Conservation (phyloP, 768 basidiomycete species). For the Tulasnella sp. region DNA sequence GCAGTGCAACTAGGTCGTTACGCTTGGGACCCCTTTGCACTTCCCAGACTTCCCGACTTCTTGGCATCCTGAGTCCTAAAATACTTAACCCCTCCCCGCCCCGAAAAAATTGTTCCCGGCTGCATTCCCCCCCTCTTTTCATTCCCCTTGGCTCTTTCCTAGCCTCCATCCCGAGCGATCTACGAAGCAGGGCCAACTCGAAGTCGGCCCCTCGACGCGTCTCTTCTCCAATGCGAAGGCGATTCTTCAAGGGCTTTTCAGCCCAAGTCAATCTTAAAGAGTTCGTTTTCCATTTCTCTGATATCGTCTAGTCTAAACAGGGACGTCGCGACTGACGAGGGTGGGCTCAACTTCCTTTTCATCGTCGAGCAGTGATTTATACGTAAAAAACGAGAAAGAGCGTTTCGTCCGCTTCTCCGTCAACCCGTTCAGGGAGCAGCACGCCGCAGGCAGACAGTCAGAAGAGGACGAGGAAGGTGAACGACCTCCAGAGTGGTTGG, state of each 20-base stretch:
- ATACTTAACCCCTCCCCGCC: background rate
- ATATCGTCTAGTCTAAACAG: background rate
- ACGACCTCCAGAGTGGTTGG: constrained; percentile 7
- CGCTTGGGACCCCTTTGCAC: background rate
- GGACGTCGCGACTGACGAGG: background rate
- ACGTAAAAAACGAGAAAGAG: background rate
- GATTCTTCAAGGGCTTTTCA: background rate
- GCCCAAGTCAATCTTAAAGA: background rate
- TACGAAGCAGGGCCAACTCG: background rate
- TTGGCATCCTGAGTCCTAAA: background rate
- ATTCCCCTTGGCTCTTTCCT: no score
- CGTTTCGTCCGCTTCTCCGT: background rate
- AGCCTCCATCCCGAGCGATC: background rate
- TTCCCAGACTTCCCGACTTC: background rate
- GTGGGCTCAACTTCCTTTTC: background rate
- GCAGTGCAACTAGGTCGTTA: no score
- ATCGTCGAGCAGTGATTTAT: background rate
- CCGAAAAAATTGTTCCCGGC: background rate
- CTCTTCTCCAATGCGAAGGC: background rate
- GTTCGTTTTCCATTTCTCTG: background rate
- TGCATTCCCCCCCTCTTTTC: background rate
- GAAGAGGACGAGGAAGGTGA: background rate
- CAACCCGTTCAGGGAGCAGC: background rate
- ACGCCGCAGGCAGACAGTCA: background rate
- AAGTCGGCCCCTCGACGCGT: background rate